A percentile compares a stretch with the other conserved stretches of the same genome.
Evolutionary conservation across 2,329 filamentous ascomycete species (phyloP).

Genomic region (Fusarium anthophilum): DNA sequence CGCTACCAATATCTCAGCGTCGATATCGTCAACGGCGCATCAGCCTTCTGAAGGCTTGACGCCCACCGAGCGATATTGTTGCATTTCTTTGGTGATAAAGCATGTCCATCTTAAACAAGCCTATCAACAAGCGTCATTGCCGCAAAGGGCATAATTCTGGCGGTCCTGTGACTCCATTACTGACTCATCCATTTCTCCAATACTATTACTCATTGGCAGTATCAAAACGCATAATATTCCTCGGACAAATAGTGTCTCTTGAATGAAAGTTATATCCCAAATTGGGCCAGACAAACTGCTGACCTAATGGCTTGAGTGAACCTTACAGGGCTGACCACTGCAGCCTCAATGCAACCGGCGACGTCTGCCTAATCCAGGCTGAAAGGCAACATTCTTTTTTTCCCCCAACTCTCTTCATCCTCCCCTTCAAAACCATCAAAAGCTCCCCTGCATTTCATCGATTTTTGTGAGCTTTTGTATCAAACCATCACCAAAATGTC

Average conservation of each 20-base stretch:
- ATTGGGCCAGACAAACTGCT: neutral
- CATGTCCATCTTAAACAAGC: fast-evolving
- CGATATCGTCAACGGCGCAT: fast-evolving
- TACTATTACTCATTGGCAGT: no score
- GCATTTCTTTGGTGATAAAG: fast-evolving
- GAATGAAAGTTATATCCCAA: neutral
- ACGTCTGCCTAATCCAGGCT: conserved; percentile 23
- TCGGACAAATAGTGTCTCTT: neutral
- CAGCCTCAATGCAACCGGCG: neutral
- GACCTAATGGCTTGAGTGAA: conserved; percentile 7
- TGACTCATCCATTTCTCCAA: neutral
- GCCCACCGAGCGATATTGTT: fast-evolving
- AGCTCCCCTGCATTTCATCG: fast-evolving
- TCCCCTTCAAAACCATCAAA: neutral
- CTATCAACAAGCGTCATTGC: fast-evolving
- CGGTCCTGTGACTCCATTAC: neutral
- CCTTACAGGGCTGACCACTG: neutral
- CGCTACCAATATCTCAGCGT: no score
- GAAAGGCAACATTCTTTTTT: neutral
- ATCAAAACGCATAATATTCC: no score
- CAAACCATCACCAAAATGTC: neutral
- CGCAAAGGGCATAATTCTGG: neutral
- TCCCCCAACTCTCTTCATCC: neutral
- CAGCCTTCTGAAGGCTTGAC: fast-evolving
- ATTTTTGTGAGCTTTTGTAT: fast-evolving